Base-by-base conservation (phyloP, 2,329 filamentous ascomycete genomes). In the Fusarium mundagurra region DNA sequence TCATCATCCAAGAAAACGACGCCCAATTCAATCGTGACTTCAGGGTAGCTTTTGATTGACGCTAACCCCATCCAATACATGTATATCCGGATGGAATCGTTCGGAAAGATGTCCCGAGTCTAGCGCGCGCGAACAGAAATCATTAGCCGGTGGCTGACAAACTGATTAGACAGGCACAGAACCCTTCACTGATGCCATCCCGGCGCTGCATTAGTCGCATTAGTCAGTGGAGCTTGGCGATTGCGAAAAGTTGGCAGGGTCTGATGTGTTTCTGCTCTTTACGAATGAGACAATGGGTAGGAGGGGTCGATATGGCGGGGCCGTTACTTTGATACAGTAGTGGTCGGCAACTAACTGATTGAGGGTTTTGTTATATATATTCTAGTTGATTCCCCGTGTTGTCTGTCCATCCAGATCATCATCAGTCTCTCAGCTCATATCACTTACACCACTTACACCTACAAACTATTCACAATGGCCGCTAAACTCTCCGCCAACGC, bases 401-500 rank as follows among this genome's bases (percentile, higher is more conserved):
- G 33, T 55, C 17, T 24, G 20, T 33, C 22, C 36, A 18, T 45
- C 33, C 29, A 48, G 6, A 8, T 45, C 50, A 47, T 65, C 59
- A 64, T n/a, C 59, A 58, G 51, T 45, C 43, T 64, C 51, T 70
- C 41, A 71, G 53, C 67, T 60, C 33, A 59, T 38, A 20, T 20
- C 33, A 22, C n/a, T 43, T 48, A 61, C 38, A 64, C 45, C 38
- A 59, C 55, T 41, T 43, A 64, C 63, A 48, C 24, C 13, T 24
- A 22, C 18, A 53, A 71, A 73, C 74, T 18, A 67, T 66, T 77
- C 82, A 85, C 80, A 78, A 88, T 86, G 85, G 81, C 85, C 69
- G 72, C 84, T 77, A 82, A 83, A 77, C 57, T 81, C 69, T 82
- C 82, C 74, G 82, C 88, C 79, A 83, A 86, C 71, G 65, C 86